Evolutionary conservation across 2,329 filamentous ascomycete species (phyloP), one percentile per base, ranked within the genome.

Genomic region (Clonostachys rosea): DNA sequence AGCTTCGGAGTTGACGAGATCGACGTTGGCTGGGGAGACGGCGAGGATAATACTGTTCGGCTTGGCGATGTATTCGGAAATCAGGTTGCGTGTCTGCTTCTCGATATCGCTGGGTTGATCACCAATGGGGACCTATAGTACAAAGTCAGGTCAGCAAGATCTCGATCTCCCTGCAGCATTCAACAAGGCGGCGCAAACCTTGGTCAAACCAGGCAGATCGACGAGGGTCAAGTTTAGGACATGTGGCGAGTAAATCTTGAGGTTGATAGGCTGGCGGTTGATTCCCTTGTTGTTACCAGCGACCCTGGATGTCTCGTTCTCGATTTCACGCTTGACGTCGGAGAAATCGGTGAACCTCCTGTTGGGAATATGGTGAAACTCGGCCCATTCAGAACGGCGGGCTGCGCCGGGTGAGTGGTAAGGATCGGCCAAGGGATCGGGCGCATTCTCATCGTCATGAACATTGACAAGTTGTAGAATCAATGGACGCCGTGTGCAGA

Each of bases 391-490:
- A 54, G 75, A 79, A 56, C 77, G 79, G 49, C 77, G 71, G 50
- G 79, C 77, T 56, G 90, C 84, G 52, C 82, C 87, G 40, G 89
- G 84, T 42, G 89, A 86, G 45, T 86, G 86, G 68, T 95, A 91
- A 42, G 87, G 86, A 43, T 86, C 74, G 57, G 83, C 75, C 30
- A 81, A 65, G 54, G 84, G 81, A 59, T 90, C 81, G 52, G 78
- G 70, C 42, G 82, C 83, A 49, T 79, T 74, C 51, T 81, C 81
- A 59, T 95, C 88, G 49, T 86, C 82, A 44, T 90, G 88, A 47
- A 99, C 86, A 63, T 99, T 99, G 83, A 99, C 97, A 63, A 99
- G 87, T 69, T 99, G 94, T 50, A 99, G 82, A 59, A 99, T 96
- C 59, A 99, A 79, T 48, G 94, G 94, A 61, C 94, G 83, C 52